A percentile compares a stretch with the other conserved stretches of the same genome.
phyloP scores from a whole-genome alignment of 129 eudicot species.

The Helianthus annuus region HanXRQr2.0-SUNRISE NC_035439.2:90736865-90737364 shows the following conservation, averaged over 20 bases:
- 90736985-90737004: conserved; percentile 68
- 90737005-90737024: conserved; percentile 82
- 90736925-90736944: conserved; percentile 12
- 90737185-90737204: conserved; percentile 84
- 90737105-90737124: conserved; percentile 52
- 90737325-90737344: conserved; percentile 5
- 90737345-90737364: conserved; percentile 65
- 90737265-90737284: conserved; percentile 74
- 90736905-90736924: conserved; percentile 67
- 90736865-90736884: conserved; percentile 86
- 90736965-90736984: conserved; percentile 19
- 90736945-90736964: conserved; percentile 5
- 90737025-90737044: conserved; percentile 98
- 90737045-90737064: conserved; percentile 92
- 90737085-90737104: conserved; percentile 96
- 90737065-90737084: conserved; percentile 64
- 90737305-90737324: background rate
- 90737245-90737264: conserved; percentile 73
- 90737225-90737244: conserved; percentile 79
- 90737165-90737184: conserved; percentile 8
- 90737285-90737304: background rate
- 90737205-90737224: conserved; percentile 94
- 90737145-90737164: background rate
- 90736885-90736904: conserved; percentile 85
- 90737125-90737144: background rate